phyloP scores from a whole-genome alignment of 2,329 filamentous ascomycete genomes.

The Aspergillus fumigatiaffinis region DNA sequence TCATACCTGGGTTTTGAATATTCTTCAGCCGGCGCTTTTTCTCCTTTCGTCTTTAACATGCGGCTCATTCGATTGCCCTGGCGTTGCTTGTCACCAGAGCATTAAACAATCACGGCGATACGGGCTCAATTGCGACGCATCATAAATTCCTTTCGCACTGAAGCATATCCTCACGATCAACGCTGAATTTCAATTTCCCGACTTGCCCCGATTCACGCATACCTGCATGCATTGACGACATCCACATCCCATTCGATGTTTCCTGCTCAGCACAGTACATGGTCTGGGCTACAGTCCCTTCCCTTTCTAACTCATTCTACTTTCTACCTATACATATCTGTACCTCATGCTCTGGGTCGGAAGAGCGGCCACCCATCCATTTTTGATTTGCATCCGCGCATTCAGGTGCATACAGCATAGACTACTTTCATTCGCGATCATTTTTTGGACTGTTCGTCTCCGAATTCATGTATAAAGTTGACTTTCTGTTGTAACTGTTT shows the following conservation, averaged over 20 bases:
- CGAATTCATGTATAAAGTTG: not conserved
- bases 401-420: not conserved
- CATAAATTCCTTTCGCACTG: not conserved
- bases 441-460: not conserved
- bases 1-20: conserved; percentile 17
- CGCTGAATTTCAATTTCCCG: not conserved
- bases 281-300: not conserved
- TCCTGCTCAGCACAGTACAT: not conserved
- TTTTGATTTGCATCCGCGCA: not conserved
- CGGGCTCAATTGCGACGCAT: not conserved
- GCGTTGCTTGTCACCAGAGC: not conserved
- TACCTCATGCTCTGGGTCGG: not conserved
- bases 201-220: not conserved
- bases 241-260: not conserved
- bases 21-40: conserved; percentile 19
- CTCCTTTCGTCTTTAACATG: conserved; percentile 1
- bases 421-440: not conserved
- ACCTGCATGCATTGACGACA: not conserved
- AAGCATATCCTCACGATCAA: conserved; percentile 7
- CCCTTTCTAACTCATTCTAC: not conserved
- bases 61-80: not conserved
- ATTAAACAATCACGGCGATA: not conserved
- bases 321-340: not conserved
- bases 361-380: not conserved
- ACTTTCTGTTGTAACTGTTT: not conserved